Conservation (phyloP, 176 grass and related monocot genomes). For the Elaeis guineensis region DNA sequence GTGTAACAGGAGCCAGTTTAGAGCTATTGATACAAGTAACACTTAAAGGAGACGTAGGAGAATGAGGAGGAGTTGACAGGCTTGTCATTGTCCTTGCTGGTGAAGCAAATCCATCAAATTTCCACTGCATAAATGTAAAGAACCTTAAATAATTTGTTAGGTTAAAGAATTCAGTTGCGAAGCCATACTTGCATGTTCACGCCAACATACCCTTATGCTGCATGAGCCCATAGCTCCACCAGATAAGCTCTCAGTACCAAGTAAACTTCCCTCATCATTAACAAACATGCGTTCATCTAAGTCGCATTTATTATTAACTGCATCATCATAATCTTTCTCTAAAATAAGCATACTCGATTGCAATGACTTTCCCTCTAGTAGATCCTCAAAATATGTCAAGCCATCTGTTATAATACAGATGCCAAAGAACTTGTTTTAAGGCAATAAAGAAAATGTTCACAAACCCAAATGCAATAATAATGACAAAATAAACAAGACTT, state of each 20-base stretch:
- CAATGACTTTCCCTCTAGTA: conserved; percentile 53
- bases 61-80: conserved; percentile 54
- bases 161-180: conserved; percentile 17
- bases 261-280: conserved; percentile 40
- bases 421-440: conserved; percentile 8
- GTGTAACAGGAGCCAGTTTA: conserved; percentile 69
- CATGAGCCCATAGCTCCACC: conserved; percentile 26
- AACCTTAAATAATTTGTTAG: conserved; percentile 12
- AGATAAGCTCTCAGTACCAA: conserved; percentile 21
- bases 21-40: conserved; percentile 31
- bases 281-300: conserved; percentile 65
- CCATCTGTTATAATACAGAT: conserved; percentile 42
- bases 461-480: conserved; percentile 9
- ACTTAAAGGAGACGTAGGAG: conserved; percentile 52
- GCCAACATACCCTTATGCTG: conserved; percentile 35
- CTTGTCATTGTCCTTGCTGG: conserved; percentile 67
- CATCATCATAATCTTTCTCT: conserved; percentile 46
- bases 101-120: conserved; percentile 59
- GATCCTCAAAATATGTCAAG: conserved; percentile 61
- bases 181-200: background rate
- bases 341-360: conserved; percentile 52
- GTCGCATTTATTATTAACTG: conserved; percentile 36
- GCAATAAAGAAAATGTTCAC: conserved; percentile 17
- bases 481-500: background rate
- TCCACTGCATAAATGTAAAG: conserved; percentile 51